Conservation (phyloP, 2,329 filamentous ascomycete genomes). For the Curvularia verruculosa region DNA sequence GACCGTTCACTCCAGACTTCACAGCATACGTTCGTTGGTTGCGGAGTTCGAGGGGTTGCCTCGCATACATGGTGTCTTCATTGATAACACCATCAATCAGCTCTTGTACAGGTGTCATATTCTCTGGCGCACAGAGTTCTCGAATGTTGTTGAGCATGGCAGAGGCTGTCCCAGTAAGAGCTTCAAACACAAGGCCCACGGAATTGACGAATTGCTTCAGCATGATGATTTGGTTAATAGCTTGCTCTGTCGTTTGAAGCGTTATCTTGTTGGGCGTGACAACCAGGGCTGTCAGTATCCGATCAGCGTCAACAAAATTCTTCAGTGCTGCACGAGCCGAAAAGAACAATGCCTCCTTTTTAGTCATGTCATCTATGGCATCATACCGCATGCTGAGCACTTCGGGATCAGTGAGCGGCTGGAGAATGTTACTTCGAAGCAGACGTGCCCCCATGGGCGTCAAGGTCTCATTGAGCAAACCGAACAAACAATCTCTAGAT, state of each 20-base stretch:
- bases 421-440: constrained; percentile 83
- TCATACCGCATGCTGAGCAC: constrained; percentile 77
- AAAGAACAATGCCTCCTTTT: constrained; percentile 84
- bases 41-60: constrained; percentile 79
- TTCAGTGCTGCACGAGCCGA: constrained; percentile 76
- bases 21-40: constrained; percentile 93
- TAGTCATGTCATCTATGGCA: constrained; percentile 80
- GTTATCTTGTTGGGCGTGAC: constrained; percentile 71
- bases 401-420: constrained; percentile 76
- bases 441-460: constrained; percentile 90
- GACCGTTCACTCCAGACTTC: constrained; percentile 80
- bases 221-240: constrained; percentile 85
- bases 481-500: constrained; percentile 83
- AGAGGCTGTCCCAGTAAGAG: constrained; percentile 68
- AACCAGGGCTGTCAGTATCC: constrained; percentile 78
- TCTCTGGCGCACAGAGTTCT: constrained; percentile 69
- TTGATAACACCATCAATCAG: constrained; percentile 77
- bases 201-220: constrained; percentile 80
- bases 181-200: constrained; percentile 70
- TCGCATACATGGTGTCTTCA: constrained; percentile 78
- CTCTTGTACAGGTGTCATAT: constrained; percentile 64
- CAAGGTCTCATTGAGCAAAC: constrained; percentile 79
- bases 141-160: constrained; percentile 71
- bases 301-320: constrained; percentile 78
- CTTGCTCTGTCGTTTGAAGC: constrained; percentile 74